Base-by-base conservation (phyloP, 441 rosid genomes). In the Flueggea neowawraea region DNA sequence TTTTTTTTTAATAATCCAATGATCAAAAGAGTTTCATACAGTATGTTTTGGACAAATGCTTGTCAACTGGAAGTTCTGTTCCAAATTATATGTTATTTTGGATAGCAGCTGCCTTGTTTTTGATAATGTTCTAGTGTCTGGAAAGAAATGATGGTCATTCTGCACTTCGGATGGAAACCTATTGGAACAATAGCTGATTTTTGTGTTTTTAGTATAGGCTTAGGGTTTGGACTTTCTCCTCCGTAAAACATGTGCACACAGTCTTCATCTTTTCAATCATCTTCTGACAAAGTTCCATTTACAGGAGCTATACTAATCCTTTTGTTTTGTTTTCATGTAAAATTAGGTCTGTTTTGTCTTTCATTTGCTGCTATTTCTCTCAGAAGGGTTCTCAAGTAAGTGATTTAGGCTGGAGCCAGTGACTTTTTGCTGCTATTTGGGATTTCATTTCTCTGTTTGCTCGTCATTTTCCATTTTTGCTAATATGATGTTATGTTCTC, bases 331-430 rank as follows among this genome's bases (percentile, higher is more conserved):
- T 74, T 7, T 66, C 62, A 65, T 75, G 65, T 81, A 66, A 69
- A 1, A 60, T 76, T 31, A 95, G 99, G 95, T 81, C 90, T 65
- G 76, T 80, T 72, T 73, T 95, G 78, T 95, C 81, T 84, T 89
- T 95, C 85, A 80, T 85, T 64, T 84, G 82, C 16, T 75, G 88
- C 70, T 91, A 88, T 80, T 90, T 88, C 82, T 85, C 96, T 59
- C 81, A 81, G 65, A 88, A 82, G 78, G 89, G 88, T 68, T 87
- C 91, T 74, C 97, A 95, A 76, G 98, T 87, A 82, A 88, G 88
- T 84, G 56, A 57, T 54, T 72, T 65, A 33, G 17, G 36, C 55
- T 68, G 50, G 32, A 5, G 4, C 41, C 6, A 36, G 41, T 66
- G 22, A 69, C 51, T 47, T 55, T 51, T 67, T 54, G 10, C 63